Base-by-base conservation (phyloP, 1,139 yeast species). In the Nakaseomyces glabratus region DNA sequence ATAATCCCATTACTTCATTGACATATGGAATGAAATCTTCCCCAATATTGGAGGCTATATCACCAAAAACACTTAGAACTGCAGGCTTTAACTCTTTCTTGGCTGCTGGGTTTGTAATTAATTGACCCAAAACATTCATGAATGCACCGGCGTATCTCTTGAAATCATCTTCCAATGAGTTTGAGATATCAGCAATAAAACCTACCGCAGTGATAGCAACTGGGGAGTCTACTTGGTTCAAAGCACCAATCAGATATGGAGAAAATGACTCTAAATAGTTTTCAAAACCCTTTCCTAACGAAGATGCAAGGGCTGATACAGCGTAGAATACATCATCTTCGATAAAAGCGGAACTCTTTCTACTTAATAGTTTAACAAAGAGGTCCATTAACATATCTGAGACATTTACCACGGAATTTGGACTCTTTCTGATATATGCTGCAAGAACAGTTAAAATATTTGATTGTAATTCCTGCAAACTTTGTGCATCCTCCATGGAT, bases 271-370 rank as follows among this genome's bases (percentile, higher is more conserved):
- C 78, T 76, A 88, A 75, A 58, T 85, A 90, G 50, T 73, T 74
- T 47, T 69, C 68, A 57, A 90, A 90, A 25, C 69, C 66, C 24
- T 66, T 72, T 38, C 78, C 88, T 44, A 82, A 65, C 1, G 95
- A 81, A 26, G 81, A 70, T 1, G 97, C 93, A 39, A 90, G 72
- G 0, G 98, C 84, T 25, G 95, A 82, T 45, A 93, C 76, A 9
- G 95, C 93, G 55, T 85, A 82, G 58, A 85, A 84, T 6, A 90
- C 76, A 58, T 90, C 98, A 61, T 93, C 98, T 60, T 90, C 97
- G 40, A 88, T 81, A 43, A 82, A 66, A 3, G 95, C 79, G 53
- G 84, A 80, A 65, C 71, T 58, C 54, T 58, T 73, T 63, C 55
- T 71, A 68, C 62, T 52, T 50, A 81, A 63, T 50, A 90, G 66